These are phyloP conservation scores for Paramecium primaurelia DNA, from an alignment of 73 alveolate species.

Conservation along the genomic window DNA sequence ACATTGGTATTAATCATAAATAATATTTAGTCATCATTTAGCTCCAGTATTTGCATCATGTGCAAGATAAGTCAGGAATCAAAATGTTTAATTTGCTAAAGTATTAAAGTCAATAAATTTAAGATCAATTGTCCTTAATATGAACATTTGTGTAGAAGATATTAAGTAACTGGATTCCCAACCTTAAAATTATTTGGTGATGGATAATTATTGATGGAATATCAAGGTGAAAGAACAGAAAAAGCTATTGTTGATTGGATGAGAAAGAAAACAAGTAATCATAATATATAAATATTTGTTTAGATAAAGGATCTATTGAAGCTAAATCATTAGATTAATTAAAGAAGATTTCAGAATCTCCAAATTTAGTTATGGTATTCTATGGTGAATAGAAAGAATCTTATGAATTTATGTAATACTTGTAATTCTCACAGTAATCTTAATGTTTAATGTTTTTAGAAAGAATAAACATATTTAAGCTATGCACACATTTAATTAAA, in stretches of 20 bases:
- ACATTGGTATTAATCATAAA: not conserved
- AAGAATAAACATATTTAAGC: not conserved
- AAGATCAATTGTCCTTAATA: not conserved
- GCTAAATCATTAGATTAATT: conserved; percentile 21
- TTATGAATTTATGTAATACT: not conserved
- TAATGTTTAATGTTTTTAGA: not conserved
- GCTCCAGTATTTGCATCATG: not conserved
- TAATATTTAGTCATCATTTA: not conserved
- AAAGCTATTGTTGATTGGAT: conserved; percentile 25
- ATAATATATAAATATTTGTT: not conserved
- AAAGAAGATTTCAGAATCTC: not conserved
- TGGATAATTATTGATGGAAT: not conserved
- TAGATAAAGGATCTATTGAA: not conserved
- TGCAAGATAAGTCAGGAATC: not conserved
- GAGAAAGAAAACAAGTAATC: conserved; percentile 4
- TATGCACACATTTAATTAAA: conserved; percentile 21
- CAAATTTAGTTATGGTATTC: not conserved
- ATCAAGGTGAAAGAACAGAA: not conserved
- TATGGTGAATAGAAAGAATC: conserved; percentile 11
- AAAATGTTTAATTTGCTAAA: conserved; percentile 10
- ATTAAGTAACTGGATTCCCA: not conserved
- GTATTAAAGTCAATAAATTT: not conserved
- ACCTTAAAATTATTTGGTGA: conserved; percentile 15
- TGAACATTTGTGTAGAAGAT: not conserved
- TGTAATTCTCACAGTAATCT: not conserved